phyloP scores from a whole-genome alignment of 805 yeast species.

The Priceomyces haplophilus region DNA sequence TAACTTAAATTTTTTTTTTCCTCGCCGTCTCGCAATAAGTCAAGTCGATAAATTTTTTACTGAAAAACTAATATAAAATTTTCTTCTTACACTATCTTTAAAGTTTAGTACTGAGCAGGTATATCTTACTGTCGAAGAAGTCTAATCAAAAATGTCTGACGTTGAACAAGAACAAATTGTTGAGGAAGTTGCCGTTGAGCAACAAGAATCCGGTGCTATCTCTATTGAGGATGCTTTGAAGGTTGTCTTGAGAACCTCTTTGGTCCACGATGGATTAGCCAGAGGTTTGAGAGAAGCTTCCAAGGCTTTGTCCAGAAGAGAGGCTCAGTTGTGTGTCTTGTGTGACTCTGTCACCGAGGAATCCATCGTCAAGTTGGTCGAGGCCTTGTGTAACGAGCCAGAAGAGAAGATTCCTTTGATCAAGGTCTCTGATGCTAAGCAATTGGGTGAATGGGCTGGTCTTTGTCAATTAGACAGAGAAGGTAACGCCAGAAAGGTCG shows the following conservation, averaged over 20 bases:
- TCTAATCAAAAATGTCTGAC: conserved; percentile 78
- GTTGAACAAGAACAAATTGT: conserved; percentile 82
- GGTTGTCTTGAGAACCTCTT: conserved; percentile 96
- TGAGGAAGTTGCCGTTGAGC: conserved; percentile 81
- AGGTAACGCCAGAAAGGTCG: conserved; percentile 99
- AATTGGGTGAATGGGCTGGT: conserved; percentile 99
- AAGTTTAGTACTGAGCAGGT: conserved; percentile 54
- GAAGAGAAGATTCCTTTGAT: conserved; percentile 94
- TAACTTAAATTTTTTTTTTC: neutral
- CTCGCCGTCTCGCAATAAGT: neutral
- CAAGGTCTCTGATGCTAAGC: conserved; percentile 99
- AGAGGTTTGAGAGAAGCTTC: conserved; percentile 99
- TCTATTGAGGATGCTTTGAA: conserved; percentile 98
- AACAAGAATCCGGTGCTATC: conserved; percentile 83
- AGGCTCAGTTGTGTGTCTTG: conserved; percentile 95
- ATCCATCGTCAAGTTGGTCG: conserved; percentile 93
- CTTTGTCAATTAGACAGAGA: conserved; percentile 99
- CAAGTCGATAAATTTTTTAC: neutral
- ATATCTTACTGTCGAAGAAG: conserved; percentile 65
- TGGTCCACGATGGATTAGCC: conserved; percentile 99
- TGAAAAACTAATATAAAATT: conserved; percentile 7
- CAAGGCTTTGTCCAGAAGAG: conserved; percentile 96
- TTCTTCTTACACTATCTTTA: conserved; percentile 8
- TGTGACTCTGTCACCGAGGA: conserved; percentile 99
- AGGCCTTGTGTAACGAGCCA: conserved; percentile 98